Evolutionary conservation across 441 rosid genomes (phyloP).

Genomic region (Bruguiera hainesii): DNA sequence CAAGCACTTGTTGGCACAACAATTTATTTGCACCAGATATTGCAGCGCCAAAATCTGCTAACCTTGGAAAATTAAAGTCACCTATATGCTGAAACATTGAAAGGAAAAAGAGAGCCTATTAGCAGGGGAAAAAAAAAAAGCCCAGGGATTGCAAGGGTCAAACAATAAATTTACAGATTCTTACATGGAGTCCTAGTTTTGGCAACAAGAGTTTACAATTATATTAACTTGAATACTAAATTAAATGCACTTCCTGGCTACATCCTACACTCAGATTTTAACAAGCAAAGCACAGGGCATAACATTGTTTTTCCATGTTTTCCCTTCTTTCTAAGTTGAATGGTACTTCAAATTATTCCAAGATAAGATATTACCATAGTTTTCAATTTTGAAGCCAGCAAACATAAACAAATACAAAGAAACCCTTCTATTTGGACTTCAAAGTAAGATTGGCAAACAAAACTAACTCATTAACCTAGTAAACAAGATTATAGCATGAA

Average conservation of each 20-base stretch:
- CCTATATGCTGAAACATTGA: conserved; percentile 73
- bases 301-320: not conserved
- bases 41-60: conserved; percentile 99
- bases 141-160: not conserved
- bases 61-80: conserved; percentile 82
- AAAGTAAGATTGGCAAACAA: not conserved
- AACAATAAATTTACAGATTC: not conserved
- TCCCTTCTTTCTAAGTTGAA: not conserved
- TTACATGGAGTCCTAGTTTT: not conserved
- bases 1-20: conserved; percentile 91
- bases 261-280: not conserved
- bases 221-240: not conserved
- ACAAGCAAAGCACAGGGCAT: not conserved
- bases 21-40: conserved; percentile 92
- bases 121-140: not conserved
- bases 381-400: not conserved
- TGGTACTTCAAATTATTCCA: not conserved
- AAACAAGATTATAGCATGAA: not conserved
- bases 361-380: not conserved
- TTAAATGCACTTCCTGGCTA: too few relatives aligned
- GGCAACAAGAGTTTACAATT: not conserved
- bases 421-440: not conserved
- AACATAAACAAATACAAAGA: not conserved
- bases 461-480: not conserved
- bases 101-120: conserved; percentile 10